Evolutionary conservation across 257 asterid genomes (phyloP).

Genomic region (Capsicum rhomboideum): DNA sequence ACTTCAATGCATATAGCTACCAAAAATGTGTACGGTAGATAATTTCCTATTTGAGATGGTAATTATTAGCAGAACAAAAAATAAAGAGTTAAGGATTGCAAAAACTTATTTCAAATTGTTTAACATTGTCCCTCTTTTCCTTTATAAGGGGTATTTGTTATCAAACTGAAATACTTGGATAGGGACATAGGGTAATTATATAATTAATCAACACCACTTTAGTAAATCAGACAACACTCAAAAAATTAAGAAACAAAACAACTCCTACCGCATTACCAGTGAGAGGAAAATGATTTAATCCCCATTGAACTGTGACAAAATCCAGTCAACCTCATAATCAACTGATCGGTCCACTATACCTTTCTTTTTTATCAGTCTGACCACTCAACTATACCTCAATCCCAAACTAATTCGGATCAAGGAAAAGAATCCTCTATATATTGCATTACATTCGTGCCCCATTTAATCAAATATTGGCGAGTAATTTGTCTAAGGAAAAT

Average conservation of each 20-base stretch:
- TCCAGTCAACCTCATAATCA: background rate
- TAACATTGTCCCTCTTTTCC: background rate
- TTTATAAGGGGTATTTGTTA: background rate
- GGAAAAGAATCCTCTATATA: background rate
- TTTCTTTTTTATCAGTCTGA: background rate
- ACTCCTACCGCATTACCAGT: background rate
- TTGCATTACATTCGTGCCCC: background rate
- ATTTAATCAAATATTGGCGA: background rate
- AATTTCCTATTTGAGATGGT: no score
- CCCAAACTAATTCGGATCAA: background rate
- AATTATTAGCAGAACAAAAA: no score
- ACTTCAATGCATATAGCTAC: background rate
- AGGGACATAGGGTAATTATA: background rate
- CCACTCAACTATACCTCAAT: background rate
- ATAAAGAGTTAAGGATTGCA: no score
- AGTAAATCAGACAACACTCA: background rate
- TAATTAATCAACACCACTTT: background rate
- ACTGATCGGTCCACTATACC: background rate
- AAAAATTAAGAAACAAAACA: background rate
- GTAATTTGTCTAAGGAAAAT: background rate
- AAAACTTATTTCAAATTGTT: no score
- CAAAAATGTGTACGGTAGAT: no score
- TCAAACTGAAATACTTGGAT: background rate
- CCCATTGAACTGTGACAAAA: background rate
- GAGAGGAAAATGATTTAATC: background rate